Evolutionary conservation across 345 rosid genomes (phyloP).

Genomic region (Hypericum perforatum): DNA sequence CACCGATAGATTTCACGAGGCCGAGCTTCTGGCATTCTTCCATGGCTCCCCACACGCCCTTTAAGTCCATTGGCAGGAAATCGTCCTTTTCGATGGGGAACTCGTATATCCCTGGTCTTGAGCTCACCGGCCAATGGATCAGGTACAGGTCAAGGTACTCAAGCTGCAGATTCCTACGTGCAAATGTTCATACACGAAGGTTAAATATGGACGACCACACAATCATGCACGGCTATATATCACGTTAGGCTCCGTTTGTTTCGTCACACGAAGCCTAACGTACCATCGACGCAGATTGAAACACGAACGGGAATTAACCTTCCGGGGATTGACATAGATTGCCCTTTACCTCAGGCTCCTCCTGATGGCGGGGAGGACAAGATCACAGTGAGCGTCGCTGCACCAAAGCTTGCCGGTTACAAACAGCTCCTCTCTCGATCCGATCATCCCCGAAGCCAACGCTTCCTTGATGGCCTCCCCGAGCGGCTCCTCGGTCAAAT

Average conservation of each 20-base stretch:
- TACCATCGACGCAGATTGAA: too few relatives aligned
- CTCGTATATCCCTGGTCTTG: conserved; percentile 45
- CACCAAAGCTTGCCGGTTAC: conserved; percentile 56
- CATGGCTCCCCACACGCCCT: conserved; percentile 67
- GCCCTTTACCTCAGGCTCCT: conserved; percentile 32
- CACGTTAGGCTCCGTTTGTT: too few relatives aligned
- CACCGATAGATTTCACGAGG: conserved; percentile 63
- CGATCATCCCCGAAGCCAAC: conserved; percentile 26
- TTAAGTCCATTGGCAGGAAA: conserved; percentile 50
- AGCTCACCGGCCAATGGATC: conserved; percentile 83
- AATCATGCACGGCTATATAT: too few relatives aligned
- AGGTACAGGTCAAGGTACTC: conserved; percentile 65
- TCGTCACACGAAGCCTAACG: too few relatives aligned
- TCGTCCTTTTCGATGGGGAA: conserved; percentile 64
- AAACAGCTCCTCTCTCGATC: conserved; percentile 43
- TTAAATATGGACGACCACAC: too few relatives aligned
- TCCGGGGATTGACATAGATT: not conserved
- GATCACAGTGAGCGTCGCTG: conserved; percentile 42
- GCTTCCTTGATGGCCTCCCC: conserved; percentile 44
- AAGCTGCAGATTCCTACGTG: conserved; percentile 48
- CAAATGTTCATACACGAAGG: not conserved
- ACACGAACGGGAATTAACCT: too few relatives aligned
- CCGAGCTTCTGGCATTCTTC: conserved; percentile 60
- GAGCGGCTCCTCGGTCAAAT: conserved; percentile 29
- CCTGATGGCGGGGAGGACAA: conserved; percentile 35